These are phyloP conservation scores for Quercus alba DNA, from an alignment of 306 rosid genomes.

Conservation along the genomic window DNA sequence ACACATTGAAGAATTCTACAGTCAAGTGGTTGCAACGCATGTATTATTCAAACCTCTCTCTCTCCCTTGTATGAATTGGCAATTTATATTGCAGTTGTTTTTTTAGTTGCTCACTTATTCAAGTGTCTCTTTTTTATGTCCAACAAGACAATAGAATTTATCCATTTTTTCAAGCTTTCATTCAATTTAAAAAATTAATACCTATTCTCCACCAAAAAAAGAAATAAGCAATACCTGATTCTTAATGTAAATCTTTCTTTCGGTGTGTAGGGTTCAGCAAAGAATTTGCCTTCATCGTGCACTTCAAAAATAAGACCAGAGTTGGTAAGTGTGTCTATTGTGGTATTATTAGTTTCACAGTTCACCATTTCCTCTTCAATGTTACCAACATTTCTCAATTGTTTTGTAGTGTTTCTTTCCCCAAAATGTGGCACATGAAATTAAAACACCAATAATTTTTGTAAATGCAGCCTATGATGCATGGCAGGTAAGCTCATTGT, in stretches of 20 bases:
- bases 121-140: neutral
- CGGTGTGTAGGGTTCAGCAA: slow-evolving; percentile 60
- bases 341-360: slow-evolving; percentile 1
- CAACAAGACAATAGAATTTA: neutral
- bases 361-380: slow-evolving; percentile 3
- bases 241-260: no score
- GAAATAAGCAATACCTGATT: no score
- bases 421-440: slow-evolving; percentile 56
- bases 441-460: slow-evolving; percentile 70
- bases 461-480: slow-evolving; percentile 94
- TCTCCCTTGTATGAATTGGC: slow-evolving; percentile 1
- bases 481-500: slow-evolving; percentile 79
- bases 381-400: slow-evolving; percentile 20
- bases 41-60: slow-evolving; percentile 35
- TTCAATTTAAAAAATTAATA: no score
- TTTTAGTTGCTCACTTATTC: neutral
- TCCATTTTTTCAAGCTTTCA: neutral
- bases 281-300: slow-evolving; percentile 74
- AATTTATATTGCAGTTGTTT: neutral
- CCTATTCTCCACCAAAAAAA: no score
- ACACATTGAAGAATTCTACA: slow-evolving; percentile 52
- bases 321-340: slow-evolving; percentile 43
- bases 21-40: slow-evolving; percentile 69
- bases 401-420: slow-evolving; percentile 90
- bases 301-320: slow-evolving; percentile 72